Evolutionary conservation across 164 flowering plant species (phyloP), one percentile per base, ranked within the genome.

Genomic region (Chloranthus sessilifolius): DNA sequence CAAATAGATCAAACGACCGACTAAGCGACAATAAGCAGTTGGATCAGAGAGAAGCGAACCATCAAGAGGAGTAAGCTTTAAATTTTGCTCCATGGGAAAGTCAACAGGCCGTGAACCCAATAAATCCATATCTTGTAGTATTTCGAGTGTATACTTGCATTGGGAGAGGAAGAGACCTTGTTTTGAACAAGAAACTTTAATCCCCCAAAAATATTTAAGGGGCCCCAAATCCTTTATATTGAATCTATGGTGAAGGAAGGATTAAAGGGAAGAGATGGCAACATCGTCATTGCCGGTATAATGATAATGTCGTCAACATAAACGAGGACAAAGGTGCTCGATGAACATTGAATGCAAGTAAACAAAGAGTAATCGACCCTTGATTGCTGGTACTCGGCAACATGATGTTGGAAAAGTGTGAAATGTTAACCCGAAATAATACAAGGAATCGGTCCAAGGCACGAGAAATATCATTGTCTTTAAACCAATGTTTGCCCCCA

Each of bases 271-370:
- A 0, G 1, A 10, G 14, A 44, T 25, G 12, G 28, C 3, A 23
- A 3, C 7, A 12, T 5, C 19, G 14, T 44, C 12, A 14, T 8
- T 3, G 17, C 30, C 12, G 4, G 28, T 12, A n/a, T n/a, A 16
- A 44, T 44, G 48, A 44, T 23, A 15, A 44, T 23, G 15, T 44
- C 48, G 12, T 44, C 48, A 6, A 44, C 30, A 27, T 44, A 24
- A 8, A 44, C 48, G 5, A 44, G n/a, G 30, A 44, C 15, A 44
- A 0, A 24, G 3, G 31, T 27, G 5, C 7, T n/a, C n/a, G n/a
- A n/a, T 11, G 26, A 3, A 20, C 14, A 5, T 6, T 3, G 2
- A 19, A 10, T 9, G 2, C 4, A 19, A 10, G 23, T 20, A 12
- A 42, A 42, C 7, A 42, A 23, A 19, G 23, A 22, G 45, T 22